Base-by-base conservation (phyloP, 208 protist genomes). In the Acanthamoeba polyphaga region DNA sequence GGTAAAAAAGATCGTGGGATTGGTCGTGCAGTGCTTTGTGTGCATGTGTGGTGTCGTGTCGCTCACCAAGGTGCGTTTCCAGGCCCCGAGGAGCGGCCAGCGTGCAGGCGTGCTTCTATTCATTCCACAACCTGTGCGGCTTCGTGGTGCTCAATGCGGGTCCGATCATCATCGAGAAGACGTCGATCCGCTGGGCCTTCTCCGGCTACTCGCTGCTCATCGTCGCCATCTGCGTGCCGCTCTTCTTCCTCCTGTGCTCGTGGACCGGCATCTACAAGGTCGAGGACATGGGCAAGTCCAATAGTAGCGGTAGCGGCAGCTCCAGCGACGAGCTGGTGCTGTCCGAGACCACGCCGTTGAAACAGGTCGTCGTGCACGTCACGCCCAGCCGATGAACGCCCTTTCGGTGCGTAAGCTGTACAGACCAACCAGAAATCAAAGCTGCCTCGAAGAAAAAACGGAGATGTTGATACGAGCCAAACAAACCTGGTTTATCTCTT, bases 131-230 rank as follows among this genome's bases (percentile, higher is more conserved):
- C 29, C 80, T 88, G 15, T 64, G 80, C 80, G 80, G 80, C 24
- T 88, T 88, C 51, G 13, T 64, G 80, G 80, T 88, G 43, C 80
- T 88, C 51, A 64, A 88, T n/a, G 51, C 19, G 49, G 80, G 80
- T 38, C 80, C 80, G 80, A 32, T 88, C 51, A 4, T 88, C n/a
- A 88, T 88, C 80, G 80, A 60, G 51, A 60, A 43, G 51, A 88
- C 80, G 51, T 88, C 80, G n/a, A 64, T 88, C 80, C 80, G 80
- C 4, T 88, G 80, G 80, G 80, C 80, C 6, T 88, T 88, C 51
- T 60, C 51, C 49, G 80, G 80, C 46, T 88, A 88, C 80, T 88
- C 80, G 27, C 80, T 88, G 80, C 27, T 88, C 49, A 88, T 88
- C 80, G 80, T 88, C 19, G 53, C n/a, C 80, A 64, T 88, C 80